These are phyloP conservation scores for Coniochaeta ligniaria DNA, from an alignment of 2,329 filamentous ascomycete species.

Conservation along the genomic window DNA sequence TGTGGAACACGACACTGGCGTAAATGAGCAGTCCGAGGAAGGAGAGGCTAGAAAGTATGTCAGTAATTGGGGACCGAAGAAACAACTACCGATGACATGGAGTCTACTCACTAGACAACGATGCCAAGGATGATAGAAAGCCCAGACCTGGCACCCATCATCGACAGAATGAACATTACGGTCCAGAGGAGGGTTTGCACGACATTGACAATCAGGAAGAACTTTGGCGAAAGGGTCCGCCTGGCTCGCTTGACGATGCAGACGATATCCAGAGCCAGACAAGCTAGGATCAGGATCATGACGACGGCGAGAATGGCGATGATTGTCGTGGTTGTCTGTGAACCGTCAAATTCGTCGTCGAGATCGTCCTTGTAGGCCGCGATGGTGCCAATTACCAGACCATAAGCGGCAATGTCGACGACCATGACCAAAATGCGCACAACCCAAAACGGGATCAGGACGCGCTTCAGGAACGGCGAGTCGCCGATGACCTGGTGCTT, in stretches of 20 bases:
- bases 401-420: slow-evolving; percentile 17
- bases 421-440: slow-evolving; percentile 22
- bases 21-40: slow-evolving; percentile 25
- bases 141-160: slow-evolving; percentile 12
- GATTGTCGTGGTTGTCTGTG: slow-evolving; percentile 2
- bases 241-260: slow-evolving; percentile 23
- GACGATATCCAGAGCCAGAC: slow-evolving; percentile 21
- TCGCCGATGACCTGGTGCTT: slow-evolving; percentile 16
- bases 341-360: slow-evolving; percentile 7
- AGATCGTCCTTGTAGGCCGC: slow-evolving; percentile 11
- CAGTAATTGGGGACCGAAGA: background rate
- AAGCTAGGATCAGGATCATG: slow-evolving; percentile 17
- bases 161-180: slow-evolving; percentile 16
- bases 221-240: slow-evolving; percentile 20
- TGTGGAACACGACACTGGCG: slow-evolving; percentile 21
- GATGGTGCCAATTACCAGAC: slow-evolving; percentile 11
- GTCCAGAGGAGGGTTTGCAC: slow-evolving; percentile 19
- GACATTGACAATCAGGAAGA: slow-evolving; percentile 24
- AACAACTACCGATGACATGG: background rate
- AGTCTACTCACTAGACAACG: slow-evolving; percentile 18
- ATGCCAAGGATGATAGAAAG: slow-evolving; percentile 13
- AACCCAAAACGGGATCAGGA: slow-evolving; percentile 26
- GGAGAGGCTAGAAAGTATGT: slow-evolving; percentile 16
- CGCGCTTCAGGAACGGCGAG: slow-evolving; percentile 26
- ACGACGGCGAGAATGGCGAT: slow-evolving; percentile 17